Evolutionary conservation across 2,329 filamentous ascomycete genomes (phyloP).

Genomic region (Leptodontidium sp.): DNA sequence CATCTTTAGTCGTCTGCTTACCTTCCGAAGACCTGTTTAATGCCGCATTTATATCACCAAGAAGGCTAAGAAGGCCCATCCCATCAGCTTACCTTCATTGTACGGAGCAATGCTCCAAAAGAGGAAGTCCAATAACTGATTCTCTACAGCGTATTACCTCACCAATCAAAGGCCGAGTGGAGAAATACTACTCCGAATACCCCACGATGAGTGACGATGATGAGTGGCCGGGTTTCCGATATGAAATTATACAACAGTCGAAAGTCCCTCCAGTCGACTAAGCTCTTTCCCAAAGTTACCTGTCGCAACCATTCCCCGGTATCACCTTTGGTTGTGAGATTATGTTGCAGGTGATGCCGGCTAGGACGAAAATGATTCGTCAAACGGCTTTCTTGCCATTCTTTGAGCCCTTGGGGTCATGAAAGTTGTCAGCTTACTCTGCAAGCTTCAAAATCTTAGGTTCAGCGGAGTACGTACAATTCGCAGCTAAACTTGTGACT

Average conservation of each 20-base stretch:
- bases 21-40: background rate
- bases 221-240: background rate
- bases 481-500: background rate
- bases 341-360: background rate
- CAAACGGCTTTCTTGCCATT: background rate
- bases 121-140: background rate
- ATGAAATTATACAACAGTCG: no score
- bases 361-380: background rate
- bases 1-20: background rate
- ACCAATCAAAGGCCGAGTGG: no score
- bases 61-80: no score
- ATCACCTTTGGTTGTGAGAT: no score
- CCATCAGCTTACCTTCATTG: background rate
- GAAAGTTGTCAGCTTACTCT: background rate
- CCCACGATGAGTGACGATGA: no score
- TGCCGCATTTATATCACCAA: no score
- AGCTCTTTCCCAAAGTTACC: no score
- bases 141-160: no score
- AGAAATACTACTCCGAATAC: no score
- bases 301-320: no score
- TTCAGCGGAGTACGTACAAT: background rate
- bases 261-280: no score
- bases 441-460: background rate
- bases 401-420: no score
- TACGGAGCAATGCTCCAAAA: background rate